Conservation (phyloP, 352 stramenopile genomes). For the Globisporangium perplexum region DNA sequence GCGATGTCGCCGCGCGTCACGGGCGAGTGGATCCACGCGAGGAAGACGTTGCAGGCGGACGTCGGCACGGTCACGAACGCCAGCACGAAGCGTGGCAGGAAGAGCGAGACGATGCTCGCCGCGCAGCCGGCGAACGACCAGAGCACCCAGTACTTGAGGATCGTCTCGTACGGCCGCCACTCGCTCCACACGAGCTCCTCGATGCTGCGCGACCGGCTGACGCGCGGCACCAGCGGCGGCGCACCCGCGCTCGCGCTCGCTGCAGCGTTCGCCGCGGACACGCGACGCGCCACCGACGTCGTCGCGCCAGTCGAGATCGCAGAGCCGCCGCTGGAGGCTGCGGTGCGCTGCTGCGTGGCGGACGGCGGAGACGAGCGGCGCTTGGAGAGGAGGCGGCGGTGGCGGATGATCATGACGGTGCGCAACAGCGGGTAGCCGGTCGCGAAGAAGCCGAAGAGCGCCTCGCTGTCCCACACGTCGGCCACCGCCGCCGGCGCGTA, state of each 20-base stretch:
- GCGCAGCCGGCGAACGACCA: slow-evolving; percentile 54
- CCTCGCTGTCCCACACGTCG: slow-evolving; percentile 49
- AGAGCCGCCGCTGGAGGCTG: too few species aligned
- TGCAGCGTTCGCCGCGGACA: neutral
- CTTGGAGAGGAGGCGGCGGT: slow-evolving; percentile 39
- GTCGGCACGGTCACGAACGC: slow-evolving; percentile 45
- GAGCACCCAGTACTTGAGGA: slow-evolving; percentile 81
- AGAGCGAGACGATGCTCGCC: slow-evolving; percentile 50
- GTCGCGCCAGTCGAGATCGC: neutral
- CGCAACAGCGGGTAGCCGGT: slow-evolving; percentile 62
- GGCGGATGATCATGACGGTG: slow-evolving; percentile 56
- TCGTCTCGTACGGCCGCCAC: slow-evolving; percentile 68
- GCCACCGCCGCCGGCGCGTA: slow-evolving; percentile 37
- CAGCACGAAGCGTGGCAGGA: slow-evolving; percentile 57
- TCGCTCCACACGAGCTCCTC: slow-evolving; percentile 28
- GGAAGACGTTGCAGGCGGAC: slow-evolving; percentile 60
- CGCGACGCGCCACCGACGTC: neutral
- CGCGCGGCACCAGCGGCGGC: neutral
- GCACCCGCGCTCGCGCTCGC: neutral
- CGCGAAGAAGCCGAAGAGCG: slow-evolving; percentile 51
- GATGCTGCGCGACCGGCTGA: slow-evolving; percentile 10
- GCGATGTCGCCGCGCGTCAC: slow-evolving; percentile 64
- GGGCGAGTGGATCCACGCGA: slow-evolving; percentile 79
- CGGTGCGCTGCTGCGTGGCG: neutral
- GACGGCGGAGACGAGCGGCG: slow-evolving; percentile 1